Conservation (phyloP, 2,329 filamentous ascomycete species). For the Trichoderma simmonsii region DNA sequence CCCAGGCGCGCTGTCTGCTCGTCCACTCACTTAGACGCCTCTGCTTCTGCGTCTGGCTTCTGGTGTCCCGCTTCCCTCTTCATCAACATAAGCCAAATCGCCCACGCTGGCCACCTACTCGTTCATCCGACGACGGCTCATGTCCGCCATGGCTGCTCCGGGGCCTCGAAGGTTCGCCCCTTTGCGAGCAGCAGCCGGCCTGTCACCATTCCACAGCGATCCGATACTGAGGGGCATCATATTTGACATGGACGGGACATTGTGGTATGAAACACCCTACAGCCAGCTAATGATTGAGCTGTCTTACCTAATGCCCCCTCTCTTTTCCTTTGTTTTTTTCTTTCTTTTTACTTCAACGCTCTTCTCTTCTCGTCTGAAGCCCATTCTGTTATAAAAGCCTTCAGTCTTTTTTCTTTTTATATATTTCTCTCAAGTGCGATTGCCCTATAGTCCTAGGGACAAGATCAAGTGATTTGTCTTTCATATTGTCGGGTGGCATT, state of each 20-base stretch:
- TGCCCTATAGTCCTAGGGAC: background rate
- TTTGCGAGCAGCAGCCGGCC: slow-evolving; percentile 39
- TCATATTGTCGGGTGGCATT: background rate
- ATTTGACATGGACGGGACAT: slow-evolving; percentile 93
- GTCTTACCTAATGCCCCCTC: background rate
- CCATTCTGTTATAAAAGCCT: background rate
- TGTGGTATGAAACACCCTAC: slow-evolving; percentile 63
- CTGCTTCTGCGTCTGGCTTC: background rate
- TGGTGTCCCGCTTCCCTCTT: background rate
- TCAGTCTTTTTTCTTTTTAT: background rate
- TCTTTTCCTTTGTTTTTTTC: background rate
- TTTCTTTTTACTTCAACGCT: background rate
- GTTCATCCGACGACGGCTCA: slow-evolving; percentile 11
- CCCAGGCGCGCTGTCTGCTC: background rate
- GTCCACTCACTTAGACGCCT: background rate
- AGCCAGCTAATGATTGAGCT: background rate
- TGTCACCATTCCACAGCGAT: slow-evolving; percentile 29
- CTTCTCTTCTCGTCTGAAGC: background rate
- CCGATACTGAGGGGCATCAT: slow-evolving; percentile 60
- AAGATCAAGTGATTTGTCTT: background rate
- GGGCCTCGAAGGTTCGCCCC: slow-evolving; percentile 54
- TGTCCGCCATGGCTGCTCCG: slow-evolving; percentile 41
- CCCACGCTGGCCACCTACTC: slow-evolving; percentile 3
- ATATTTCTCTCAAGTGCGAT: background rate
- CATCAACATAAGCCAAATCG: background rate